Percentiles rank a stretch among this genome's conserved stretches.
Conservation (phyloP, 1,284 basidiomycete genomes). For the Inonotus obliquus region DNA sequence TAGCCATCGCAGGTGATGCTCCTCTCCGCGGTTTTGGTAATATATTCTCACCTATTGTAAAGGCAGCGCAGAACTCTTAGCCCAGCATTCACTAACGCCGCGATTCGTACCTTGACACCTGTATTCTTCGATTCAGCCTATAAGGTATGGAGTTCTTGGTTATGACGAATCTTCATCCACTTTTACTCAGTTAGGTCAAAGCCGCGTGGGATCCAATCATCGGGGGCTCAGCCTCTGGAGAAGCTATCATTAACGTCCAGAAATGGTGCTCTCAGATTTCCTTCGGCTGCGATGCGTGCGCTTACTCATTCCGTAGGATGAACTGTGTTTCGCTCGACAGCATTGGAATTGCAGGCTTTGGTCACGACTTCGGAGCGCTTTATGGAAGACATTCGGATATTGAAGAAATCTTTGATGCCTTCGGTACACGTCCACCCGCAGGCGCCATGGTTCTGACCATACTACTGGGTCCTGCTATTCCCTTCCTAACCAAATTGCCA, state of each 20-base stretch:
- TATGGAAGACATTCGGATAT: slow-evolving; percentile 43
- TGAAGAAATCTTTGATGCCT: slow-evolving; percentile 41
- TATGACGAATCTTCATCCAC: neutral
- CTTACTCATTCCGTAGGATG: slow-evolving; percentile 34
- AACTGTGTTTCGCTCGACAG: slow-evolving; percentile 49
- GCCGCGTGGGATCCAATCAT: slow-evolving; percentile 45
- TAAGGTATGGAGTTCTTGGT: slow-evolving; percentile 35
- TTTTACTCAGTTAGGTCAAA: slow-evolving; percentile 36
- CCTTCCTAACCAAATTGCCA: slow-evolving; percentile 41
- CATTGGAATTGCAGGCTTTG: slow-evolving; percentile 54
- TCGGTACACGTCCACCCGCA: slow-evolving; percentile 28
- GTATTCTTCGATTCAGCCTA: slow-evolving; percentile 41
- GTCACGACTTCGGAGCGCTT: slow-evolving; percentile 51
- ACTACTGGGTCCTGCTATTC: slow-evolving; percentile 39
- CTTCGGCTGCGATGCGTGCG: neutral
- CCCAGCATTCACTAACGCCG: slow-evolving; percentile 38
- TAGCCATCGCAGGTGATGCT: slow-evolving; percentile 35
- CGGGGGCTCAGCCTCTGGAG: slow-evolving; percentile 29
- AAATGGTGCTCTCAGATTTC: slow-evolving; percentile 34
- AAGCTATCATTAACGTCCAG: slow-evolving; percentile 48
- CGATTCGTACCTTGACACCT: slow-evolving; percentile 32
- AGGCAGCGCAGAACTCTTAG: slow-evolving; percentile 40
- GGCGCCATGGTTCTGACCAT: slow-evolving; percentile 30
- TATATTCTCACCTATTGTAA: neutral
- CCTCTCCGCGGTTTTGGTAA: neutral